These are phyloP conservation scores for Aurantiochytrium sp. DNA, from an alignment of 108 stramenopile species.

Conservation along the genomic window DNA sequence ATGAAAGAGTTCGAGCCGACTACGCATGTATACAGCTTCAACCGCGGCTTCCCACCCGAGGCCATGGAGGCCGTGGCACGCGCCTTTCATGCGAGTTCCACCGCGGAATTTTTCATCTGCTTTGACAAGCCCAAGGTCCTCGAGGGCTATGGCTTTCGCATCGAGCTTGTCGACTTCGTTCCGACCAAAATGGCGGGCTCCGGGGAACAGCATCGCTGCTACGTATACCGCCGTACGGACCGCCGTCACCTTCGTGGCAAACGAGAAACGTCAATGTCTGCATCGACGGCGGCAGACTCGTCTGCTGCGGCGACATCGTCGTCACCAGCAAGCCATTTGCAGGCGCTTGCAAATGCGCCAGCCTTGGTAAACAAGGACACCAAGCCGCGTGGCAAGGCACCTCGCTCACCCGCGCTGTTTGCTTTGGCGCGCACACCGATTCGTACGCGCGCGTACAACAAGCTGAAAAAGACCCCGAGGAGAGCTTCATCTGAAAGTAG, in stretches of 20 bases:
- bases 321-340: background rate
- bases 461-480: background rate
- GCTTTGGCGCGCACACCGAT: background rate
- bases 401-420: background rate
- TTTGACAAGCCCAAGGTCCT: conserved; percentile 3
- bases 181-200: conserved; percentile 11
- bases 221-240: background rate
- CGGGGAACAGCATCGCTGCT: conserved; percentile 2
- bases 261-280: background rate
- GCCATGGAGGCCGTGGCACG: background rate
- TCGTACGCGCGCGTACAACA: background rate
- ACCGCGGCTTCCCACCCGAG: conserved; percentile 61
- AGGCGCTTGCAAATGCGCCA: no score
- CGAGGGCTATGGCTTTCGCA: background rate
- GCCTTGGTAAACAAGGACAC: background rate
- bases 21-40: conserved; percentile 96
- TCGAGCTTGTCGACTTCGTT: background rate
- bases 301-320: no score
- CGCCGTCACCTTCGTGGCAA: background rate
- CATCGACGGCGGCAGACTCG: background rate
- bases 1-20: conserved; percentile 83
- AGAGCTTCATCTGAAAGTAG: background rate
- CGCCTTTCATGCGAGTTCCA: background rate
- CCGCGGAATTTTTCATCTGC: background rate
- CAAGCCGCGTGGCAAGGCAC: background rate